These are phyloP conservation scores for Plenodomus tracheiphilus DNA, from an alignment of 2,329 filamentous ascomycete species.

Conservation along the genomic window DNA sequence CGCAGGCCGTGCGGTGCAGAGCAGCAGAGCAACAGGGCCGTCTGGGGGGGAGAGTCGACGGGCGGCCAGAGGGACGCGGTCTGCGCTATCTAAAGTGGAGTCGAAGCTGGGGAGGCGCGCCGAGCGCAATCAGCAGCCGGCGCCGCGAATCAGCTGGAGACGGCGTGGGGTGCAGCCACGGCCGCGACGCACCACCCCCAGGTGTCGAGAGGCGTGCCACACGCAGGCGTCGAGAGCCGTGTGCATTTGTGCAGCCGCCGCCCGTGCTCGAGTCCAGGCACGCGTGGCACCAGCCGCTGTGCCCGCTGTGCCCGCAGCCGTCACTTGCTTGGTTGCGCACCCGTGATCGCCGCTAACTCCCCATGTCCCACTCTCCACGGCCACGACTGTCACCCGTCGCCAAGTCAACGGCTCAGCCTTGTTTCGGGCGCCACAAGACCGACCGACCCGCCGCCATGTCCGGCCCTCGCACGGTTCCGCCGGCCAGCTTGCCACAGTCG, in stretches of 20 bases:
- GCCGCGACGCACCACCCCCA: too few relatives aligned
- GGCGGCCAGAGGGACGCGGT: constrained; percentile 16
- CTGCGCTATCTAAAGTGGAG: constrained; percentile 33
- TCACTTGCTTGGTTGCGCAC: constrained; percentile 4
- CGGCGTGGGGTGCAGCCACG: constrained; percentile 14
- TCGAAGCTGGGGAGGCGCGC: constrained; percentile 20
- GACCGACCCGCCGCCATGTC: too few relatives aligned
- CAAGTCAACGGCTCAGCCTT: constrained; percentile 7
- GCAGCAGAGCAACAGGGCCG: neutral
- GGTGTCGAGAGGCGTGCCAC: too few relatives aligned
- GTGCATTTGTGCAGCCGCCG: neutral
- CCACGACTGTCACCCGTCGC: constrained; percentile 3
- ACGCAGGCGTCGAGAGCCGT: neutral
- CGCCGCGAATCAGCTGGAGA: constrained; percentile 13
- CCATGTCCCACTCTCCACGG: neutral
- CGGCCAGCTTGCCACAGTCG: too few relatives aligned
- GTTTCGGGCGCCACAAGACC: constrained; percentile 4
- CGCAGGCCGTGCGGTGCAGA: constrained; percentile 1
- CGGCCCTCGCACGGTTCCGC: too few relatives aligned
- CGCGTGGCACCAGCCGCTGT: neutral
- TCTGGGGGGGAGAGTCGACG: neutral
- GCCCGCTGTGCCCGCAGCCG: neutral
- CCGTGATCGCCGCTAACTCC: constrained; percentile 3
- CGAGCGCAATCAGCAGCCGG: constrained; percentile 13
- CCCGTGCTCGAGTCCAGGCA: constrained; percentile 7